Base-by-base conservation (phyloP, 345 rosid species). In the Ricinus communis region DNA sequence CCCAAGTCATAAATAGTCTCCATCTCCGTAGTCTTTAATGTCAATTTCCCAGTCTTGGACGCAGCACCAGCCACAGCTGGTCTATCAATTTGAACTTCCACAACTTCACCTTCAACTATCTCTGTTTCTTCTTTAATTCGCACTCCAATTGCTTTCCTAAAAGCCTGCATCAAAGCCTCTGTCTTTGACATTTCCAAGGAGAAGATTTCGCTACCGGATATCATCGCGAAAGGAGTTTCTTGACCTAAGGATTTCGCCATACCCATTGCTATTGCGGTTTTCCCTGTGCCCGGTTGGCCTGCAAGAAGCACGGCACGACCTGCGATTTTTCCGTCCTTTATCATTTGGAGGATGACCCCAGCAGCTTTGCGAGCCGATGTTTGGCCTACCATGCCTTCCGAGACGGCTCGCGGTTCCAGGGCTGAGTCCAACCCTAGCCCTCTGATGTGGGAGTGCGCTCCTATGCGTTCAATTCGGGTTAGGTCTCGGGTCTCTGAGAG, bases 221-320 rank as follows among this genome's bases (percentile, higher is more conserved):
- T 86, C 97, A 92, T 90, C 0, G 98, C 90, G 49, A 94, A 94
- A 27, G 98, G 98, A 27, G 98, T 94, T 70, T 94, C 98, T 21
- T 85, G 83, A 15, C 98, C 98, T 0, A 94, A 88, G 5, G 98
- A 94, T 74, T 92, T 94, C 18, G 98, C 98, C 93, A 94, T 89
- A 15, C 98, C 98, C 97, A 94, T 94, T 0, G 98, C 98, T 28
- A 92, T 94, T 19, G 98, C 98, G 0, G 97, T 94, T 69, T 94
- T 94, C 6, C 98, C 97, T 0, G 97, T 94, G 16, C 98, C 98
- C 0, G 98, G 97, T n/a, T 94, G 98, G 0, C 97, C 98, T 4
- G 97, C 98, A 0, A 92, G 81, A 18, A 94, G 90, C 51, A 94
- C 88, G 2, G 97, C 97, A 16, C 97, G 87, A 4, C 97, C 98